These are phyloP conservation scores for Neurospora sp. DNA, from an alignment of 495 filamentous ascomycete species.

Conservation along the genomic window DNA sequence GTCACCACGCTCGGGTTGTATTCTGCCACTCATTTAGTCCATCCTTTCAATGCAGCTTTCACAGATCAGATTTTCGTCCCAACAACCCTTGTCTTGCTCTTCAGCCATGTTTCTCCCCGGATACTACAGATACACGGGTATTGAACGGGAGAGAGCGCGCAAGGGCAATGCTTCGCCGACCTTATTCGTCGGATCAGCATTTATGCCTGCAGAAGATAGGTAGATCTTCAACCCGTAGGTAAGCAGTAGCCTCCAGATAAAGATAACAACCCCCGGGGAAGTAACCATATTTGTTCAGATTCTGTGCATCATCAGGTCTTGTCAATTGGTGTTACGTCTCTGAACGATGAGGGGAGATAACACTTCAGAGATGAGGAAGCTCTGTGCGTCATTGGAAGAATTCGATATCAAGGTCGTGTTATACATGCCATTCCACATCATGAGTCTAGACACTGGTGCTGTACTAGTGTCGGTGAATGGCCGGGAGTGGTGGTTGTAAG, in stretches of 20 bases:
- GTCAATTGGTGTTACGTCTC: neutral
- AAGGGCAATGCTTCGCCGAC: neutral
- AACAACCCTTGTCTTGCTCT: neutral
- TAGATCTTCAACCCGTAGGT: neutral
- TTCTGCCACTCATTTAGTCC: neutral
- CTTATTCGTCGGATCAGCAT: neutral
- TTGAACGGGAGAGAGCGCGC: neutral
- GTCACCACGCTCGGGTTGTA: neutral
- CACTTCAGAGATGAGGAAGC: neutral
- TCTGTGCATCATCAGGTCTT: neutral
- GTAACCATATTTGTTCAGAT: neutral
- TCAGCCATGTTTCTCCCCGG: neutral
- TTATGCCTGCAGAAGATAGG: neutral
- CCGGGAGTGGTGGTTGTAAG: neutral
- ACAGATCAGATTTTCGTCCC: neutral
- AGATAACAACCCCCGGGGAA: neutral
- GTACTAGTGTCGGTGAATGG: neutral
- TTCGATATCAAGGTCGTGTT: neutral
- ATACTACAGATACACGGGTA: neutral
- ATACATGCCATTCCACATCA: neutral
- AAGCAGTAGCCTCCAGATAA: neutral
- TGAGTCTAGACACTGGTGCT: neutral
- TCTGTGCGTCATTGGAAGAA: neutral
- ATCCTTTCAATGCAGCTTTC: neutral
- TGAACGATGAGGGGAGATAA: neutral